These are phyloP conservation scores for Pleoardoris graminearum DNA, from an alignment of 2,329 filamentous ascomycete species.

Conservation along the genomic window DNA sequence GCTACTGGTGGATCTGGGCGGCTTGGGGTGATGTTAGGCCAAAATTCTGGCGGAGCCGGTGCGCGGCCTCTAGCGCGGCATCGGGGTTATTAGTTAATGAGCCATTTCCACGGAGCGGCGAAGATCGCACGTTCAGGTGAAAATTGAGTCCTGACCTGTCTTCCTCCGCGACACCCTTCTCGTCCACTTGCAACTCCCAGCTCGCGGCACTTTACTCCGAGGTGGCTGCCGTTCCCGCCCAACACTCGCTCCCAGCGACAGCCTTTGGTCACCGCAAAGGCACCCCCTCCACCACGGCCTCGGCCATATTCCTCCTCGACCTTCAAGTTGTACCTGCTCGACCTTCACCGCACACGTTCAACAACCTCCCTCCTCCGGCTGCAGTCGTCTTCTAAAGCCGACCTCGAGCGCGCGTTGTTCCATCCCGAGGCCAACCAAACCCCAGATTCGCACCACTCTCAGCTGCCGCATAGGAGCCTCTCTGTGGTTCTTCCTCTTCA, in stretches of 20 bases:
- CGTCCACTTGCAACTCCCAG: conserved; percentile 13
- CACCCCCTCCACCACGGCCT: conserved; percentile 49
- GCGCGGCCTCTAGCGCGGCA: conserved; percentile 8
- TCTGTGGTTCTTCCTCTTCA: conserved; percentile 98
- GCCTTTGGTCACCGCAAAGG: conserved; percentile 52
- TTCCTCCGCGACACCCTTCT: conserved; percentile 21
- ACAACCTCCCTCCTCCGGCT: conserved; percentile 54
- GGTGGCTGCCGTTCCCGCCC: conserved; percentile 11
- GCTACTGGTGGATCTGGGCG: conserved; percentile 4
- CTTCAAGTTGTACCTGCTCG: conserved; percentile 53
- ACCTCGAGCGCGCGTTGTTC: conserved; percentile 50
- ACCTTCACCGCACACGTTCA: conserved; percentile 53
- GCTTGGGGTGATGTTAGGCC: conserved; percentile 21
- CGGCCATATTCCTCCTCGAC: conserved; percentile 48
- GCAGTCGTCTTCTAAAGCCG: conserved; percentile 35
- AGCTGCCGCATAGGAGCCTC: conserved; percentile 99
- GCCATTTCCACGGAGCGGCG: conserved; percentile 23
- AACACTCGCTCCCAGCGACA: conserved; percentile 22
- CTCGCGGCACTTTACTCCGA: conserved; percentile 3
- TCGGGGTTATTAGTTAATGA: conserved; percentile 23
- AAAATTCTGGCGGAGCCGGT: conserved; percentile 8
- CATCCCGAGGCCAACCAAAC: conserved; percentile 47
- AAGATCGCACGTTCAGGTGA: conserved; percentile 25
- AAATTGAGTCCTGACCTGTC: conserved; percentile 33
- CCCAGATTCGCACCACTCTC: conserved; percentile 65